A percentile compares a stretch with the other conserved stretches of the same genome.
Evolutionary conservation across 208 protist genomes (phyloP).

Genomic region (Trypanosoma theileri): DNA sequence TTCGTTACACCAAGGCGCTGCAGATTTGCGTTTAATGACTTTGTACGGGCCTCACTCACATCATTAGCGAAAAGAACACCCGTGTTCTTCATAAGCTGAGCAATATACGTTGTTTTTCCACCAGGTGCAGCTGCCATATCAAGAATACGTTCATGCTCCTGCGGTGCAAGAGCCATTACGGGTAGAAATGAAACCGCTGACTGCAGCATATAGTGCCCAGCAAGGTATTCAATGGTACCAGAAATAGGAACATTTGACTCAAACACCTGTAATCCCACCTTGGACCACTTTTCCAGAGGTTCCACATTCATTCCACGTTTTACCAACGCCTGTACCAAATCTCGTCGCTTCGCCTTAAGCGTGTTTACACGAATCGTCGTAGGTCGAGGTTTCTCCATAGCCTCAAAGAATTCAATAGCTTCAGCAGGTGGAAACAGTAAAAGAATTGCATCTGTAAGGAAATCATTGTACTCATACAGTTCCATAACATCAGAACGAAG

Average conservation of each 20-base stretch:
- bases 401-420: conserved; percentile 96
- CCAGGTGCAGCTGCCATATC: conserved; percentile 99
- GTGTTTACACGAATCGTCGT: conserved; percentile 99
- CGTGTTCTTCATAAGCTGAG: conserved; percentile 98
- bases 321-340: conserved; percentile 95
- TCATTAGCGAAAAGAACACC: conserved; percentile 99
- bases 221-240: conserved; percentile 99
- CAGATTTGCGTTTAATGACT: conserved; percentile 97
- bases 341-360: conserved; percentile 95
- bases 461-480: conserved; percentile 97
- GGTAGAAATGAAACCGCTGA: conserved; percentile 98
- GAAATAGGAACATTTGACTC: conserved; percentile 98
- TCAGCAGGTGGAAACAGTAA: conserved; percentile 93
- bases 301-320: conserved; percentile 97
- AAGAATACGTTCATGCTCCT: conserved; percentile 94
- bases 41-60: conserved; percentile 92
- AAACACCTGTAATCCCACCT: conserved; percentile 98
- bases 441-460: conserved; percentile 93
- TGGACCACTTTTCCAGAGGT: conserved; percentile 94
- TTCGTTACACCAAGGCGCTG: conserved; percentile 96
- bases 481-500: conserved; percentile 90
- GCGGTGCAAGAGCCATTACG: conserved; percentile 96
- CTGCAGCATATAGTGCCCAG: conserved; percentile 99
- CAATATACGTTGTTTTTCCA: conserved; percentile 99
- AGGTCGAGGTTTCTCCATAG: conserved; percentile 97